These are phyloP conservation scores for Astrothelium macrocarpum DNA, from an alignment of 495 filamentous ascomycete genomes.

Conservation along the genomic window DNA sequence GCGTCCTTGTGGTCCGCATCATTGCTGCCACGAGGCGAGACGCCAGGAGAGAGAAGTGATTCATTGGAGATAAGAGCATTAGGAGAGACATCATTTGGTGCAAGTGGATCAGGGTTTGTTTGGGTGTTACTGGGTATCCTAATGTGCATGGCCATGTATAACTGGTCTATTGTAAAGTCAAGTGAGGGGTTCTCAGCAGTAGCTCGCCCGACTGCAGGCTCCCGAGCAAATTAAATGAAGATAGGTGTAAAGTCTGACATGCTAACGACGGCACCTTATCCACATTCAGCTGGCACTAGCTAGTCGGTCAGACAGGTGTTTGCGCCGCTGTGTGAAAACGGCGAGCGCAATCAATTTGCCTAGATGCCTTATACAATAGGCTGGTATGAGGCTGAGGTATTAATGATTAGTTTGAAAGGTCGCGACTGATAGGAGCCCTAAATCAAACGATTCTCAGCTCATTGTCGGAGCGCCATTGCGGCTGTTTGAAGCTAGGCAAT, in stretches of 20 bases:
- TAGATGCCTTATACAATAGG: not conserved
- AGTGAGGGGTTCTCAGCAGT: not conserved
- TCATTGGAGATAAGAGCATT: not conserved
- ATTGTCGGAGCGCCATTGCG: not conserved
- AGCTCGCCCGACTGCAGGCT: not conserved
- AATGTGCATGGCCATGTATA: conserved; percentile 1
- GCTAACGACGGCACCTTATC: not conserved
- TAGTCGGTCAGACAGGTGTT: not conserved
- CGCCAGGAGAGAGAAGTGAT: not conserved
- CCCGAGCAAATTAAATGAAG: conserved; percentile 2
- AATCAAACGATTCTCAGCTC: not conserved
- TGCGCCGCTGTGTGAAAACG: not conserved
- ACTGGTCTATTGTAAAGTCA: not conserved
- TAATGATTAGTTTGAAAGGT: not conserved
- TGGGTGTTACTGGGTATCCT: not conserved
- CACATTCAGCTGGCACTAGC: no score
- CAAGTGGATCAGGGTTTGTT: not conserved
- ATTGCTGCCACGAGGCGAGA: not conserved
- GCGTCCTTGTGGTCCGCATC: not conserved
- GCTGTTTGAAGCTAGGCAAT: not conserved
- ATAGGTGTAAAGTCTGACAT: not conserved
- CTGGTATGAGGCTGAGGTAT: not conserved
- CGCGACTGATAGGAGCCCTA: not conserved
- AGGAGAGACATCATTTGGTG: not conserved
- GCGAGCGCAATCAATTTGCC: not conserved